Percentiles rank a stretch among this genome's conserved stretches.
phyloP scores from a whole-genome alignment of 1,284 basidiomycete species.

The Trichosporon sp. region DNA sequence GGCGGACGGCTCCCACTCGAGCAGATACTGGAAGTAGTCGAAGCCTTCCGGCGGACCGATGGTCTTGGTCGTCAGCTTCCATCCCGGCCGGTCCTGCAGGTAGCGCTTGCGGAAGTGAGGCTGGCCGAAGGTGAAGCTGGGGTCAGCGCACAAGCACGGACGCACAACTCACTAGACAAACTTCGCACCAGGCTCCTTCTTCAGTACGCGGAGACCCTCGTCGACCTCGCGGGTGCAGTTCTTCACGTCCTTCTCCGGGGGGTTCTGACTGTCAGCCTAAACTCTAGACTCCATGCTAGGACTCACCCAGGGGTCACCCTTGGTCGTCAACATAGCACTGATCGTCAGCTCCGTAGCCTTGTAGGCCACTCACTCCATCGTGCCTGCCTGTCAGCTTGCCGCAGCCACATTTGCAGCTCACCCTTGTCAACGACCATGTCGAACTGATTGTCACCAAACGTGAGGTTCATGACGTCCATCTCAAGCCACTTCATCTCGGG shows the following conservation, averaged over 20 bases:
- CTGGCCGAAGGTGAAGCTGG: conserved; percentile 73
- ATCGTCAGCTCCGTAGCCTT: background rate
- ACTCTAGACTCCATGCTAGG: conserved; percentile 3
- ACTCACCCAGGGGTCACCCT: conserved; percentile 83
- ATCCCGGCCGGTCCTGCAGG: conserved; percentile 47
- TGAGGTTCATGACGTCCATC: conserved; percentile 76
- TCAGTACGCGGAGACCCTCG: conserved; percentile 69
- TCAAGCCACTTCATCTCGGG: conserved; percentile 80
- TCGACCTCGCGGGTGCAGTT: conserved; percentile 75
- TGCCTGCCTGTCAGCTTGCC: conserved; percentile 52
- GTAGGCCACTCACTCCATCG: conserved; percentile 60
- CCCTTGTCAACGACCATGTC: conserved; percentile 90
- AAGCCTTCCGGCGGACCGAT: conserved; percentile 61
- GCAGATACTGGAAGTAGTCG: conserved; percentile 75
- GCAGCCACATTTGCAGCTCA: conserved; percentile 21
- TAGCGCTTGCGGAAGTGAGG: conserved; percentile 79
- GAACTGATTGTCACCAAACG: conserved; percentile 64
- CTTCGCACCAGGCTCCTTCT: conserved; percentile 53
- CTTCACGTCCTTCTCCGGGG: conserved; percentile 65
- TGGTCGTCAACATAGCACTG: conserved; percentile 76
- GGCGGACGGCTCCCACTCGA: conserved; percentile 27
- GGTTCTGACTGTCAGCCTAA: conserved; percentile 57
- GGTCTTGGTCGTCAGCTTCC: conserved; percentile 31
- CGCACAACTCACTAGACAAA: conserved; percentile 59
- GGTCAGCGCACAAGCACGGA: background rate